Evolutionary conservation across 2,329 filamentous ascomycete species (phyloP).

Genomic region (Fusarium liriodendri): DNA sequence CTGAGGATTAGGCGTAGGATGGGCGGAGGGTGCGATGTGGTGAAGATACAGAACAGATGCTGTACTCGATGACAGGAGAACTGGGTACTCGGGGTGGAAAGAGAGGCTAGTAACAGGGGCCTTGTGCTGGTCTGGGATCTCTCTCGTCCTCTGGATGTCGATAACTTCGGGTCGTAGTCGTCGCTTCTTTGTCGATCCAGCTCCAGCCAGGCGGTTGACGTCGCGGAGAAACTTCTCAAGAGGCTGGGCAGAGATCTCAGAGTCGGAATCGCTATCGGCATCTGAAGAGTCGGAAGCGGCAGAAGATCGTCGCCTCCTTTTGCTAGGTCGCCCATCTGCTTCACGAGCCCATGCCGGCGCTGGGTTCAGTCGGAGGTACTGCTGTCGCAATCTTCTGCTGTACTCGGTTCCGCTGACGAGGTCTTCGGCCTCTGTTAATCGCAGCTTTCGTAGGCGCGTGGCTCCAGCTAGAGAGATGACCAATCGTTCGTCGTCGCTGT

Average conservation of each 20-base stretch:
- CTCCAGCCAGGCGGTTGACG: constrained; percentile 72
- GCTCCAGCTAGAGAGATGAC: constrained; percentile 83
- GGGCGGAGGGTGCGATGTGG: constrained; percentile 82
- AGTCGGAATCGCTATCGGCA: constrained; percentile 68
- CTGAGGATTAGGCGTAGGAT: constrained; percentile 84
- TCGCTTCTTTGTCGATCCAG: constrained; percentile 66
- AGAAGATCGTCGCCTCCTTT: constrained; percentile 64
- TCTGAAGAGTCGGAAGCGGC: constrained; percentile 62
- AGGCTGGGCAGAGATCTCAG: constrained; percentile 76
- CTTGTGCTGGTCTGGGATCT: constrained; percentile 82
- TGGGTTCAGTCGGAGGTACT: constrained; percentile 73
- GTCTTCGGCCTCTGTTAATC: constrained; percentile 85
- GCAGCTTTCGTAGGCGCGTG: constrained; percentile 82
- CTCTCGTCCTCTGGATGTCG: constrained; percentile 89
- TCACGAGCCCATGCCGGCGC: constrained; percentile 70
- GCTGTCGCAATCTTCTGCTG: constrained; percentile 79
- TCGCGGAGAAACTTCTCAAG: constrained; percentile 84
- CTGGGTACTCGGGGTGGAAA: constrained; percentile 89
- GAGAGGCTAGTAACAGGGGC: constrained; percentile 84
- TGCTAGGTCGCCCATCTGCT: constrained; percentile 61
- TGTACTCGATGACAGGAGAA: constrained; percentile 89
- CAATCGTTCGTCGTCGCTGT: constrained; percentile 94
- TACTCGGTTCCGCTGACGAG: constrained; percentile 90
- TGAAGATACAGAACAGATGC: constrained; percentile 89
- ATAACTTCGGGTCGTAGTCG: constrained; percentile 88